Evolutionary conservation across 129 eudicot genomes (phyloP).

Genomic region (Saposhnikovia divaricata): DNA sequence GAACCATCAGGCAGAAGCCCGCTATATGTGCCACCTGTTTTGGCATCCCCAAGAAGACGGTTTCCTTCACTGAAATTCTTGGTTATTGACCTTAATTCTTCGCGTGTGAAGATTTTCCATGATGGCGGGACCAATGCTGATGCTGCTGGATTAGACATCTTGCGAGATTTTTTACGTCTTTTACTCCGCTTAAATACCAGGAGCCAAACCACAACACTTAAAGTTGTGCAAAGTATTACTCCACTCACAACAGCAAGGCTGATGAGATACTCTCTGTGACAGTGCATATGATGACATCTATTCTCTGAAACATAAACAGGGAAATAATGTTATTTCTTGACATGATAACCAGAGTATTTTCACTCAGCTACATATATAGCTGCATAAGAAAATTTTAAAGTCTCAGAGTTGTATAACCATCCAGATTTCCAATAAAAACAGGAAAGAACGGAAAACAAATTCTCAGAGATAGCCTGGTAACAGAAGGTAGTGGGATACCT

Average conservation of each 20-base stretch:
- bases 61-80: conserved; percentile 92
- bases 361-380: not conserved
- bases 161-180: conserved; percentile 67
- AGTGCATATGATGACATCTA: conserved; percentile 61
- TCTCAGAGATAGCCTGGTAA: not conserved
- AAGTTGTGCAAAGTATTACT: conserved; percentile 65
- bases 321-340: not conserved
- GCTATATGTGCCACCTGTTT: conserved; percentile 92
- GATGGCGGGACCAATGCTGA: conserved; percentile 77
- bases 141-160: conserved; percentile 58
- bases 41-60: conserved; percentile 93
- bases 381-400: not conserved
- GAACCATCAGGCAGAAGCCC: conserved; percentile 83
- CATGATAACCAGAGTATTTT: not conserved
- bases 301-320: conserved; percentile 34
- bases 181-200: conserved; percentile 58
- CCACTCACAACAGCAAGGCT: conserved; percentile 89
- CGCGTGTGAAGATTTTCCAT: conserved; percentile 80
- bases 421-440: not conserved
- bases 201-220: conserved; percentile 74
- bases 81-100: conserved; percentile 73
- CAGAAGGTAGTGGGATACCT: conserved; percentile 32
- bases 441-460: not conserved
- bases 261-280: conserved; percentile 71
- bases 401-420: not conserved